Percentiles rank a stretch among this genome's conserved stretches.
phyloP scores from a whole-genome alignment of 441 rosid species.

The Aleurites moluccanus region DNA sequence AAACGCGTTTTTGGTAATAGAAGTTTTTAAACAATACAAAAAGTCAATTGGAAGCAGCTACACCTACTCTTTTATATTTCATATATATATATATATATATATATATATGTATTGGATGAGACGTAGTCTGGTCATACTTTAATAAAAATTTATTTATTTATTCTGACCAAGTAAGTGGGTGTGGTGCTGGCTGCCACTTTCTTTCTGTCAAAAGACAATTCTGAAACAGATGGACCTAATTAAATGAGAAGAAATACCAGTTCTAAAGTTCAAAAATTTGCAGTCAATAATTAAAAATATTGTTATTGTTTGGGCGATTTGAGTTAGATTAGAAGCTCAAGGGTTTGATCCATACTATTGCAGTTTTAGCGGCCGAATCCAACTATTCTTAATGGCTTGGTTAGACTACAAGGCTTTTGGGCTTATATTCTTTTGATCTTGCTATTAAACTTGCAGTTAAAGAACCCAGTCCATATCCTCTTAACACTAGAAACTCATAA shows the following conservation, averaged over 20 bases:
- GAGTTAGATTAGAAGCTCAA: not conserved
- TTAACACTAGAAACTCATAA: no score
- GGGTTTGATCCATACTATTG: not conserved
- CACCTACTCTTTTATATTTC: not conserved
- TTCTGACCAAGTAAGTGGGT: no score
- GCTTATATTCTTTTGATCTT: not conserved
- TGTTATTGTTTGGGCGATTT: not conserved
- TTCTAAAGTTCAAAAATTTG: not conserved
- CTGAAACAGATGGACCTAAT: not conserved
- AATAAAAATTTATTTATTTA: no score
- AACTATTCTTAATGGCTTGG: not conserved
- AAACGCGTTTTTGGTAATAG: conserved; percentile 20
- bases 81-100: no score
- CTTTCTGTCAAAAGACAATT: not conserved
- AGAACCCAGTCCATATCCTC: not conserved
- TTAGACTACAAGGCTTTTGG: not conserved
- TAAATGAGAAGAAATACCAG: not conserved
- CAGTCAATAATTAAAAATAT: no score
- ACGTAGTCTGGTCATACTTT: no score
- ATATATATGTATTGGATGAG: no score
- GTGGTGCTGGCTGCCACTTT: conserved; percentile 10
- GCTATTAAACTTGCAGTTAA: no score
- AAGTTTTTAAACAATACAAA: not conserved
- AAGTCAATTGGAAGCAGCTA: conserved; percentile 4
- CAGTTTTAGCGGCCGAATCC: not conserved